Evolutionary conservation across 139 green algal species (phyloP).

Genomic region (Chlorella sp.): DNA sequence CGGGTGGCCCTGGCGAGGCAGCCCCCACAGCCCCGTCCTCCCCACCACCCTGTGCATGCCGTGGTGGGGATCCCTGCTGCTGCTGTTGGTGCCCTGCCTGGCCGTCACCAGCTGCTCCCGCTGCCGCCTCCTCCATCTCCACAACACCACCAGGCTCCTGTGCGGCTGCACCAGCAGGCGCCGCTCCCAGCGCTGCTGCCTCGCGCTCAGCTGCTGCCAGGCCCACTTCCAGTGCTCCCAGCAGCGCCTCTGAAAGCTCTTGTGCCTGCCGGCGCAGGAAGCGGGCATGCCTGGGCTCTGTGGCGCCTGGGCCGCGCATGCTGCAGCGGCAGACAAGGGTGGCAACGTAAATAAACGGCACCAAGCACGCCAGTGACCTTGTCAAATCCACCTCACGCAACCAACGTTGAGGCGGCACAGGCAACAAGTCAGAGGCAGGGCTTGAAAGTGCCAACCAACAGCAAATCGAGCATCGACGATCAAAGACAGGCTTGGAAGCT

Average conservation of each 20-base stretch:
- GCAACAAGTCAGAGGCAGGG: not conserved
- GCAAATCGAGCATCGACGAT: too few relatives aligned
- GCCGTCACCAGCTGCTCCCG: not conserved
- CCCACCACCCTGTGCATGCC: not conserved
- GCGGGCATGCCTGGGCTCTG: not conserved
- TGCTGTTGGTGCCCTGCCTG: not conserved
- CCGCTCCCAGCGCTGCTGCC: not conserved
- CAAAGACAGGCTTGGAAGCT: too few relatives aligned
- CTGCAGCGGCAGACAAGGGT: not conserved
- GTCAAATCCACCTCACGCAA: not conserved
- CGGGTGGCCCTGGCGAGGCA: not conserved
- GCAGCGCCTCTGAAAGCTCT: constrained; percentile 2
- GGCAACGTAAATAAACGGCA: not conserved
- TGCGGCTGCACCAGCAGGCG: not conserved
- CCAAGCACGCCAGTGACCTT: too few relatives aligned
- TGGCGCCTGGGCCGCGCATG: not conserved
- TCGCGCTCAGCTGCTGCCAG: constrained; percentile 1
- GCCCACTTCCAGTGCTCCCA: not conserved
- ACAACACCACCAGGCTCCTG: not conserved
- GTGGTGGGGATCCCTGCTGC: not conserved
- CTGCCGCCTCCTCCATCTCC: not conserved
- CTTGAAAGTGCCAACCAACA: not conserved
- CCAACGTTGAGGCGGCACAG: not conserved
- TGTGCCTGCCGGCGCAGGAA: constrained; percentile 20
- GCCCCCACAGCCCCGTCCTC: not conserved